Evolutionary conservation across 352 stramenopile genomes (phyloP).

Genomic region (Globisporangium megalacanthum): DNA sequence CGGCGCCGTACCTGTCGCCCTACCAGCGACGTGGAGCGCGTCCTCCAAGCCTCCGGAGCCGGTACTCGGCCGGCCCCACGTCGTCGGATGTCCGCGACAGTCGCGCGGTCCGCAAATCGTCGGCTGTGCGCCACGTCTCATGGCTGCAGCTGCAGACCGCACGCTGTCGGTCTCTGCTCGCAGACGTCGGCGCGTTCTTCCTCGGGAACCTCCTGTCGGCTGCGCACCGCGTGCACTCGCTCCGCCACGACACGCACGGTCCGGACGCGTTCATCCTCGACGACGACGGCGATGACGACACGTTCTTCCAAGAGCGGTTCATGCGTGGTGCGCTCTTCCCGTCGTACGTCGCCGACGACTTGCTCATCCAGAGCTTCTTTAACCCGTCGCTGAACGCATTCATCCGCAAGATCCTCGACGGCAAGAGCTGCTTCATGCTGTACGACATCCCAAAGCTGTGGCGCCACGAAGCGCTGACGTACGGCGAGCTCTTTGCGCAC

Average conservation of each 20-base stretch:
- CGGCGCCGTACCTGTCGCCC: not conserved
- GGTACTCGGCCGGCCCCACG: not conserved
- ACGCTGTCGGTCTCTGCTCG: constrained; percentile 1
- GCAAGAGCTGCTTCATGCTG: constrained; percentile 82
- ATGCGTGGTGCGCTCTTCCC: constrained; percentile 80
- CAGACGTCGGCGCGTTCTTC: constrained; percentile 48
- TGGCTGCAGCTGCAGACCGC: constrained; percentile 34
- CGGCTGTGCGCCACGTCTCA: constrained; percentile 27
- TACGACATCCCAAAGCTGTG: constrained; percentile 68
- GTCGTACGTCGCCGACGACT: constrained; percentile 70
- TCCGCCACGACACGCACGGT: constrained; percentile 9
- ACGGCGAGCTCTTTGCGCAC: constrained; percentile 67
- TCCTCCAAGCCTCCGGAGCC: not conserved
- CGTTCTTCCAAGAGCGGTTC: constrained; percentile 83
- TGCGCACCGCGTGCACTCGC: constrained; percentile 39
- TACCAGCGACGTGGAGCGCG: not conserved
- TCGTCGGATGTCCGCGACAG: constrained; percentile 1
- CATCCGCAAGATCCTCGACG: constrained; percentile 76
- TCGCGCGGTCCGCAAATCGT: constrained; percentile 20
- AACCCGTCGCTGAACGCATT: constrained; percentile 84
- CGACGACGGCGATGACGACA: constrained; percentile 51
- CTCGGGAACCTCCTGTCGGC: constrained; percentile 53
- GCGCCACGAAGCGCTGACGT: constrained; percentile 38
- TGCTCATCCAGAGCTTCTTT: constrained; percentile 87
- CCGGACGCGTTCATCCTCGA: not conserved